Evolutionary conservation across 257 asterid species (phyloP), one percentile per base, ranked within the genome.

Genomic region (Capsicum pubescens): DNA sequence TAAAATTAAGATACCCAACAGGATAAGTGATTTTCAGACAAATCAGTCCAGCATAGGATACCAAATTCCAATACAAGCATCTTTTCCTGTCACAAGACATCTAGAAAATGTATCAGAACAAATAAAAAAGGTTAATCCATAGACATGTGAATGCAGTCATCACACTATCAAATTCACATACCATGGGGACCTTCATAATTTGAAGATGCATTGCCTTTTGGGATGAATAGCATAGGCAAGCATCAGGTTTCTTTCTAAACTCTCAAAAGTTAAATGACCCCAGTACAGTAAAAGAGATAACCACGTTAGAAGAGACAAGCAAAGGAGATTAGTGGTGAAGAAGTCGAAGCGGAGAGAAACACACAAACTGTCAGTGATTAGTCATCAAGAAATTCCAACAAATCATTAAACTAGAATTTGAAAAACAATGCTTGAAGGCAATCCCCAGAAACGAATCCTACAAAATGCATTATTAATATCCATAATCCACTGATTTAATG

Each of bases 41-140:
- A 82, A 66, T 64, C 84, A 82, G 76, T 9, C 76, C 64, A 48
- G 59, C 79, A 6, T 16, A 3, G 52, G 66, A 16, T 66, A 48
- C 2, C 61, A 74, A 7, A 67, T 69, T 12, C 52, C 79, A 54
- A 44, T 67, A 52, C 77, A 67, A 39, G 80, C 88, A 83, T 83
- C 69, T 83, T 79, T 79, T 69, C 94, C 97, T 94, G 95, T 89
- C 93, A 90, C 84, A 86, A 85, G 90, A 82, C 87, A 90, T 87
- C 93, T 89, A 85, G 90, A 89, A 86, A 86, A 89, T 89, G 64
- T 76, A 93, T 91, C 94, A 94, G 95, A 88, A 79, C 12, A 35
- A 83, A 81, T 74, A 58, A 61, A 50, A 44, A 81, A 83, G 55
- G 55, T 32, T 52, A 85, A 83, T 85, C 61, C 6, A 13, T 42